A percentile compares a stretch with the other conserved stretches of the same genome.
phyloP scores from a whole-genome alignment of 306 rosid genomes.

The Abrus pulchellus region DNA sequence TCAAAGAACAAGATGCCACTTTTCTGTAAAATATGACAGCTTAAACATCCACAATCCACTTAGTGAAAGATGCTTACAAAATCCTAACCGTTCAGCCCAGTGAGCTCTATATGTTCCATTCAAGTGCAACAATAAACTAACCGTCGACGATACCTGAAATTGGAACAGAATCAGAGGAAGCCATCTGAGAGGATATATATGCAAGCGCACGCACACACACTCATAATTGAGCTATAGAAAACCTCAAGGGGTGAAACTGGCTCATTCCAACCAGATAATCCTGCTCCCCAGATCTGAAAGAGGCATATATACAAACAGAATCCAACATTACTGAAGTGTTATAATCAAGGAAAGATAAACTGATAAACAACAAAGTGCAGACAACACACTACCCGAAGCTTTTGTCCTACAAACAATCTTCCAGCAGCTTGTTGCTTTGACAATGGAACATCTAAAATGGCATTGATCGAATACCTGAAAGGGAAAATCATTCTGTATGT shows the following conservation, averaged over 20 bases:
- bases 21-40: conserved; percentile 34
- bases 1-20: conserved; percentile 37
- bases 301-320: conserved; percentile 42
- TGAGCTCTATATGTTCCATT: conserved; percentile 95
- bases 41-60: conserved; percentile 37
- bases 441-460: conserved; percentile 76
- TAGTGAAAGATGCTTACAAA: conserved; percentile 66
- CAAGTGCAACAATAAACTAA: conserved; percentile 73
- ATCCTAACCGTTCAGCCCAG: conserved; percentile 89
- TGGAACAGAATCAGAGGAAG: conserved; percentile 52
- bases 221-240: conserved; percentile 46
- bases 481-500: conserved; percentile 43
- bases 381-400: conserved; percentile 73
- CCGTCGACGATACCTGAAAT: conserved; percentile 70
- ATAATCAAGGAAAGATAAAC: conserved; percentile 33
- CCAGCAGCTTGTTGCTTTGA: conserved; percentile 75
- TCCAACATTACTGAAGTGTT: conserved; percentile 34
- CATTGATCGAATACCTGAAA: conserved; percentile 84
- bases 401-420: conserved; percentile 90
- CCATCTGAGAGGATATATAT: conserved; percentile 15
- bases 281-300: conserved; percentile 89
- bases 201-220: conserved; percentile 20
- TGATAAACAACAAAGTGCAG: conserved; percentile 22
- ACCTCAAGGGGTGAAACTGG: conserved; percentile 93
- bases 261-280: conserved; percentile 79